These are phyloP conservation scores for Hypoxylon rickii DNA, from an alignment of 495 filamentous ascomycete genomes.

Conservation along the genomic window DNA sequence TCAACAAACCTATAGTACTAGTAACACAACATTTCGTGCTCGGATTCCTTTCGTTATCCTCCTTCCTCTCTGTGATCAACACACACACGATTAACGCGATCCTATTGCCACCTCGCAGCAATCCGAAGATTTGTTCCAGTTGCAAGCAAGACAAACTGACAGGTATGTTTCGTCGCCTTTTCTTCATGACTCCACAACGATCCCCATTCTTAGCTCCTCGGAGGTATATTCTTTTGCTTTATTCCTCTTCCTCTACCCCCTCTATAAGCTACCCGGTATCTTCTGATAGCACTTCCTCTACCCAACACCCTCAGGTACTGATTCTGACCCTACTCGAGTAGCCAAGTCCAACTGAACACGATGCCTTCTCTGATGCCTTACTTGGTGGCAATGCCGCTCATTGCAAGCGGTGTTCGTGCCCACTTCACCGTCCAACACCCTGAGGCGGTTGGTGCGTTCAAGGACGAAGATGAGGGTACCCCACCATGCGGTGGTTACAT, in stretches of 20 bases:
- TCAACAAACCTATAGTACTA: neutral
- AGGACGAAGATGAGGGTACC: conserved; percentile 46
- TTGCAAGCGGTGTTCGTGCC: conserved; percentile 43
- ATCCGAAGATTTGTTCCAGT: conserved; percentile 18
- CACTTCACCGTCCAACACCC: conserved; percentile 56
- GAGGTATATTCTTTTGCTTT: no score
- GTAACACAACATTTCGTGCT: conserved; percentile 12
- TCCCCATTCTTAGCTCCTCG: no score
- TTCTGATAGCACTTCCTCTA: no score
- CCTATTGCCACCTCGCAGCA: conserved; percentile 1
- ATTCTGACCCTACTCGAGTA: no score
- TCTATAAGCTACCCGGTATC: no score
- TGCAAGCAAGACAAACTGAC: conserved; percentile 1
- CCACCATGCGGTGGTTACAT: conserved; percentile 55
- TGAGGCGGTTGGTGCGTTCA: conserved; percentile 47
- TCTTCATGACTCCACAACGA: no score
- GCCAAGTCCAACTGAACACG: conserved; percentile 3
- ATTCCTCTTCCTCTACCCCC: no score
- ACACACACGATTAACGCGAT: conserved; percentile 11
- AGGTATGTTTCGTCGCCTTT: conserved; percentile 14
- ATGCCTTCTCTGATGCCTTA: conserved; percentile 20
- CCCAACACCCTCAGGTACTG: no score
- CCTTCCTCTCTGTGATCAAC: neutral
- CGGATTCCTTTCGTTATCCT: neutral
- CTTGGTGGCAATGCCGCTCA: conserved; percentile 32